Base-by-base conservation (phyloP, 1,139 yeast genomes). In the Kodamaea arcana region DNA sequence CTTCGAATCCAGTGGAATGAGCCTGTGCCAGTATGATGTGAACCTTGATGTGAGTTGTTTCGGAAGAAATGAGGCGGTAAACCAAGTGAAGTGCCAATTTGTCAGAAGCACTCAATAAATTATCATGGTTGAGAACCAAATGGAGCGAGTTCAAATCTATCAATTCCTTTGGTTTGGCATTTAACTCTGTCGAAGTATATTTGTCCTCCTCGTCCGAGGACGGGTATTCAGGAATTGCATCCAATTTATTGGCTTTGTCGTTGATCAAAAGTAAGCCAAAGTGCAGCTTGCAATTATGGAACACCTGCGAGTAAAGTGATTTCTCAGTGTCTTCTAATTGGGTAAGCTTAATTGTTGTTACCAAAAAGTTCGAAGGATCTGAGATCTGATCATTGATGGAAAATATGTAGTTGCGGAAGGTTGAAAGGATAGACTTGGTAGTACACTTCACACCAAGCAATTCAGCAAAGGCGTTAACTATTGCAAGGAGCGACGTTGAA, bases 381-480 rank as follows among this genome's bases (percentile, higher is more conserved):
- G 56, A 29, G 8, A 63, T 44, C 39, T 60, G 64, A 32, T 61
- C 66, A 40, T 60, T 63, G 24, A 64, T 52, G 10, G 62, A 42
- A 20, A 54, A 46, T 6, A 58, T 43, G 31, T 57, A 57, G 33
- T 60, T 61, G 32, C 51, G 55, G 30, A 49, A 62, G 2, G 80
- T 63, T 1, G 81, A 66, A 38, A 75, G 68, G 13, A 76, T 60
- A 4, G 80, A 72, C 43, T 68, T 73, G n/a, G 80, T 72, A 6
- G 73, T 50, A 48, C 72, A 73, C 3, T 67, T 66, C 33, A 76
- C 64, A 15, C 70, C 68, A 41, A 74, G 64, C 42, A 77, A 53
- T 24, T 73, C 71, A 32, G 78, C 63, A 45, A 78, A 78, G 1
- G 78, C 70, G 37, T 69, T 72, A 36, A 78, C 65, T 21, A 78